These are phyloP conservation scores for Glebionis coronaria DNA, from an alignment of 129 eudicot species.

Conservation along the genomic window DNA sequence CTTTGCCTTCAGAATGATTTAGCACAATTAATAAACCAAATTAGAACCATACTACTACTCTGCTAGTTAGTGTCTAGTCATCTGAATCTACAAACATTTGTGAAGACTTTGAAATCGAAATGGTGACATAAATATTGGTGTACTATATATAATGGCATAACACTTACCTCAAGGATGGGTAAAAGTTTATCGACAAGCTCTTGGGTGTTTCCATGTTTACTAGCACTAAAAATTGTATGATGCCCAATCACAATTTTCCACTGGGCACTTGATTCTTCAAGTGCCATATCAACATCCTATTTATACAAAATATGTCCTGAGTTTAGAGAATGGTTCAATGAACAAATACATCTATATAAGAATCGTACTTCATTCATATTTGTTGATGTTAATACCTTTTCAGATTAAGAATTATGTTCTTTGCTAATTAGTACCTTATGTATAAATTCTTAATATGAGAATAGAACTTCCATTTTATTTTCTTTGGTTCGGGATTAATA, in stretches of 20 bases:
- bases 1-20: constrained; percentile 51
- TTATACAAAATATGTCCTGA: neutral
- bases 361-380: neutral
- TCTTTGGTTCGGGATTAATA: neutral
- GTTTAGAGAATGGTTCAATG: neutral
- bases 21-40: neutral
- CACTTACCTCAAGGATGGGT: constrained; percentile 65
- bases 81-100: neutral
- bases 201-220: constrained; percentile 60
- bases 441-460: neutral
- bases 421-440: neutral
- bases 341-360: neutral
- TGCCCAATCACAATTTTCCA: constrained; percentile 93
- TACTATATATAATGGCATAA: neutral
- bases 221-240: constrained; percentile 68
- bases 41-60: neutral
- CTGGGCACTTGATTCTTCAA: constrained; percentile 63
- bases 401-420: too few relatives aligned
- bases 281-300: constrained; percentile 65
- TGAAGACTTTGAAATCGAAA: neutral
- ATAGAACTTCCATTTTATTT: neutral
- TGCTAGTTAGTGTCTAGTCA: too few relatives aligned
- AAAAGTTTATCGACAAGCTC: constrained; percentile 66
- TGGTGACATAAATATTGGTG: neutral
- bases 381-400: too few relatives aligned